Base-by-base conservation (phyloP, 2,329 filamentous ascomycete species). In the Ascochyta pisi region DNA sequence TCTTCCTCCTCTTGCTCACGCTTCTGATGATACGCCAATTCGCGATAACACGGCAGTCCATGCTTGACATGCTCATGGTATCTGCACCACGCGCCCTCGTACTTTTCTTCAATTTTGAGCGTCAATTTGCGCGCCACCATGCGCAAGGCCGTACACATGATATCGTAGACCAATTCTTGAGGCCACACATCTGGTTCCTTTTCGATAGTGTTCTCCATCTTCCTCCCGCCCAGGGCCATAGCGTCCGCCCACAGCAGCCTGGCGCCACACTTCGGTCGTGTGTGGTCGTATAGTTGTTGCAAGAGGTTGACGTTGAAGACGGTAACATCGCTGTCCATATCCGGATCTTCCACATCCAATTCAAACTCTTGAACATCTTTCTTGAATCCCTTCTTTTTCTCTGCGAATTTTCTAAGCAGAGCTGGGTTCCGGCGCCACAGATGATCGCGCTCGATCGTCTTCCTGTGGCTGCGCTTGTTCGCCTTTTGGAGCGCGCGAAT, bases 241-340 rank as follows among this genome's bases (percentile, higher is more conserved):
- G 70, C 60, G 35, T 75, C 72, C 0, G 70, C 70, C 71, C 71
- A 75, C 2, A 75, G 54, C 1, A 65, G n/a, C 4, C 72, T 64
- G 9, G 67, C 71, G 4, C 67, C 69, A 22, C 67, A 67, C 1
- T 39, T 34, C 1, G 35, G 13, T 0, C 39, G 7, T 0, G 71
- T 74, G 9, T 67, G 19, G 2, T 57, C 10, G 57, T 70, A 75
- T 9, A 75, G 51, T 3, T 56, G 31, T 22, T 58, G 60, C 8
- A 74, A 44, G 1, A 54, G 57, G 4, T 53, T 10, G 2, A 48
- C 22, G 6, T 62, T 31, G 35, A 69, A 66, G 0, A n/a, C 24
- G 0, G 62, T 63, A 2, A 68, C 65, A 15, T 64, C 41, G 1
- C 13, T 0, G 2, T 49, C 50, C 2, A 68, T 42, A 0, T 23